Evolutionary conservation across 2,329 filamentous ascomycete genomes (phyloP).

Genomic region (Alternaria burnsii): DNA sequence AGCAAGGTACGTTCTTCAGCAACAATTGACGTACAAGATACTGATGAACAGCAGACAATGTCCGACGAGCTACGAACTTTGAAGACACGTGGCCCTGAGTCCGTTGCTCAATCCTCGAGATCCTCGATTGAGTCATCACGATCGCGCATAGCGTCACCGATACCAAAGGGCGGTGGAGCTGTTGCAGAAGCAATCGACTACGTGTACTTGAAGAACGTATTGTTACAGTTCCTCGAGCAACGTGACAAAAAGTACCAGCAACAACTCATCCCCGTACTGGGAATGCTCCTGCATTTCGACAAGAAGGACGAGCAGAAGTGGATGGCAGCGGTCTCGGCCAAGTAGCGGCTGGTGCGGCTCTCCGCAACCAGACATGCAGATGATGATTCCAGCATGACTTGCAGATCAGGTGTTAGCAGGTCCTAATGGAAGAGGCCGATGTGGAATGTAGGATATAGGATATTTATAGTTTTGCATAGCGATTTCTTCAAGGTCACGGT

Average conservation of each 20-base stretch:
- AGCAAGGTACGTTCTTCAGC: constrained; percentile 57
- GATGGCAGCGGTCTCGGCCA: constrained; percentile 74
- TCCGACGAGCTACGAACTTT: constrained; percentile 65
- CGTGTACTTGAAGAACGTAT: constrained; percentile 80
- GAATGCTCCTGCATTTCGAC: constrained; percentile 79
- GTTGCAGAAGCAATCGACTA: constrained; percentile 60
- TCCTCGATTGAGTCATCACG: constrained; percentile 66
- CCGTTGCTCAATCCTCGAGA: constrained; percentile 62
- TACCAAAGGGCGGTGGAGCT: constrained; percentile 48
- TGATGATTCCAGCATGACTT: constrained; percentile 10
- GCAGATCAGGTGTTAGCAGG: constrained; percentile 6
- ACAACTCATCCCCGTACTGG: constrained; percentile 79
- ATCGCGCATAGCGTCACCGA: constrained; percentile 58
- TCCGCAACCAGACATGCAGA: constrained; percentile 19
- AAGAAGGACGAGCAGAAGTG: constrained; percentile 86
- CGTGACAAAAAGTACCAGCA: constrained; percentile 78
- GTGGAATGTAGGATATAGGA: not conserved
- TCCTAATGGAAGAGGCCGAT: not conserved
- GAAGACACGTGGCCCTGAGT: constrained; percentile 55
- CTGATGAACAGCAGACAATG: constrained; percentile 54
- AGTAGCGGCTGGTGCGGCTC: constrained; percentile 32
- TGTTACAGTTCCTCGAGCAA: constrained; percentile 82
- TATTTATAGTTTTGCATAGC: constrained; percentile 15
- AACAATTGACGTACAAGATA: not conserved
- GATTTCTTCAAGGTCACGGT: constrained; percentile 11